These are phyloP conservation scores for Macrophomina phaseolina DNA, from an alignment of 2,329 filamentous ascomycete genomes.

Conservation along the genomic window DNA sequence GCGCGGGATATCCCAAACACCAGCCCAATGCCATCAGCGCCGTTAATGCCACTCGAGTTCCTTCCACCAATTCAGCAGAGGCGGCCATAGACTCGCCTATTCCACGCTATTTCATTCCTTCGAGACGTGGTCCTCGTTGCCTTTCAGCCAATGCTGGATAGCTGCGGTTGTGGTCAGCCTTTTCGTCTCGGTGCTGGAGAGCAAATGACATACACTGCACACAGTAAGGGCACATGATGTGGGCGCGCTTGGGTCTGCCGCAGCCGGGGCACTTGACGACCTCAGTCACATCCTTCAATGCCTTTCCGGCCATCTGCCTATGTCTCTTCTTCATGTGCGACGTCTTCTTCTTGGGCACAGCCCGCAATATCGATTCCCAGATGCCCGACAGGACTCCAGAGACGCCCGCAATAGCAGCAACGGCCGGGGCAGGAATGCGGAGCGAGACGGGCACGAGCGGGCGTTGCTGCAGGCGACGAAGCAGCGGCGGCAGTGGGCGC, in stretches of 20 bases:
- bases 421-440: slow-evolving; percentile 61
- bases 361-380: slow-evolving; percentile 90
- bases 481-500: slow-evolving; percentile 43
- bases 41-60: slow-evolving; percentile 16
- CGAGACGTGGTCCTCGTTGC: slow-evolving; percentile 3
- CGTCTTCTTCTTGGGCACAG: slow-evolving; percentile 98
- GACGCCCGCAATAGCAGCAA: slow-evolving; percentile 43
- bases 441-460: slow-evolving; percentile 63
- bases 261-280: slow-evolving; percentile 90
- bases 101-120: neutral
- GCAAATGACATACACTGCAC: slow-evolving; percentile 69
- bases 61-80: neutral
- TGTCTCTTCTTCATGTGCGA: slow-evolving; percentile 95
- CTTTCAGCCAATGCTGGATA: slow-evolving; percentile 27
- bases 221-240: slow-evolving; percentile 87
- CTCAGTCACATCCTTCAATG: slow-evolving; percentile 84
- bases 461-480: slow-evolving; percentile 55
- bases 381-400: slow-evolving; percentile 73
- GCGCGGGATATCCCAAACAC: slow-evolving; percentile 25
- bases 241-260: slow-evolving; percentile 84
- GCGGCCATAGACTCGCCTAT: neutral
- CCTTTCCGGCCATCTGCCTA: slow-evolving; percentile 95
- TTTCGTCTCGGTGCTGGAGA: too few relatives aligned
- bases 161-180: slow-evolving; percentile 6
- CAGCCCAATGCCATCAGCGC: slow-evolving; percentile 26